phyloP scores from a whole-genome alignment of 2,329 filamentous ascomycete genomes.

The Geosmithia morbida region DNA sequence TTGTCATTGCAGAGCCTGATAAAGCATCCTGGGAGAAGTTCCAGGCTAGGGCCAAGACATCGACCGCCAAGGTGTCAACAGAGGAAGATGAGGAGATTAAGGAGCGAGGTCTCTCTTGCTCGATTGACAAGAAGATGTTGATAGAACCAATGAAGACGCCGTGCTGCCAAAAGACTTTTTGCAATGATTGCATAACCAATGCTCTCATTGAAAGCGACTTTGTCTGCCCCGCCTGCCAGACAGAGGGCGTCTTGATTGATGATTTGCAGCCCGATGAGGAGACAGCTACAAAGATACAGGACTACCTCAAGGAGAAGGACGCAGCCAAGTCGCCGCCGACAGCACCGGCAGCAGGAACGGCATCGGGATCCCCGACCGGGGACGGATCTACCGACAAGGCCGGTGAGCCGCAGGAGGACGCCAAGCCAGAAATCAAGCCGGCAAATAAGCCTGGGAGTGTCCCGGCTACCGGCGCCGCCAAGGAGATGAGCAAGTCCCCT shows the following conservation, averaged over 20 bases:
- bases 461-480: neutral
- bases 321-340: constrained; percentile 12
- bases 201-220: constrained; percentile 97
- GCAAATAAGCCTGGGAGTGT: constrained; percentile 8
- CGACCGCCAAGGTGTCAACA: constrained; percentile 63
- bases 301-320: constrained; percentile 49
- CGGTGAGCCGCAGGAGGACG: constrained; percentile 5
- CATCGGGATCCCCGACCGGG: too few relatives aligned
- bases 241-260: constrained; percentile 85
- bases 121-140: constrained; percentile 96
- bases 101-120: constrained; percentile 79
- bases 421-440: neutral
- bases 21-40: constrained; percentile 95
- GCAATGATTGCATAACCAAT: constrained; percentile 99
- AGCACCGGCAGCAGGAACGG: constrained; percentile 15
- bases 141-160: constrained; percentile 98
- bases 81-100: constrained; percentile 75
- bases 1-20: constrained; percentile 91
- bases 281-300: constrained; percentile 61
- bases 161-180: constrained; percentile 96
- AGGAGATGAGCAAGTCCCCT: neutral
- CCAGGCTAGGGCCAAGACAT: constrained; percentile 83
- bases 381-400: constrained; percentile 4
- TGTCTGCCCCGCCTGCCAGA: constrained; percentile 81
- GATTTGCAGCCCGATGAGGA: constrained; percentile 76